Base-by-base conservation (phyloP, 2,329 filamentous ascomycete species). In the Chaetomiaceae sp. region DNA sequence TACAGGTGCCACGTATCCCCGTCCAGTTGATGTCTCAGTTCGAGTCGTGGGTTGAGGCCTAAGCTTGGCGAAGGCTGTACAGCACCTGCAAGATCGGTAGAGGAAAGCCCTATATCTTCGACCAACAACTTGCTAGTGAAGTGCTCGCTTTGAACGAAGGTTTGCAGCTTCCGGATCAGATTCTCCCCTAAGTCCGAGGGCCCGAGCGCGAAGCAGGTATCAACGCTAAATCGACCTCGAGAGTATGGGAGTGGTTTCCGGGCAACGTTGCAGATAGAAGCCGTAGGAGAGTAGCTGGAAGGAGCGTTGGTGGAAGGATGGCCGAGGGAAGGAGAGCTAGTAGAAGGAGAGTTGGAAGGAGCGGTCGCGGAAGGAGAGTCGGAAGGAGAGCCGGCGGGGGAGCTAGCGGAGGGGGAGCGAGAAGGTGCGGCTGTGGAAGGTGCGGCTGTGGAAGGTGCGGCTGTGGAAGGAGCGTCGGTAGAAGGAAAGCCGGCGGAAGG, bases 141-240 rank as follows among this genome's bases (percentile, higher is more conserved):
- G 31, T 23, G 7, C 12, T 19, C n/a, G 20, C 37, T 14, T 22
- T 17, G 44, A 20, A 47, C 25, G 20, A 47, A 47, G 33, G 31
- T 47, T 14, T 47, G 44, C n/a, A 47, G 44, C 44, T 47, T 25
- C 29, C 6, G 46, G 39, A 48, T 39, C 33, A 48, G 46, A 31
- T 17, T 5, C 39, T 48, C 34, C 3, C 46, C 34, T 17, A 48
- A 39, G 46, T 48, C 34, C n/a, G 46, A 29, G 19, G 23, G 34
- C 20, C 25, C 11, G 22, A 38, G 45, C 31, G 22, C 37, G 34
- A 37, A 47, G 34, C 19, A 23, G 9, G 17, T 23, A 43, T 43
- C 40, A 31, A 19, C 40, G 23, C 40, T 29, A 29, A 22, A 31
- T 27, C 25, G 25, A 43, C 40, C 22, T 31, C n/a, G 40, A 43